Evolutionary conservation across 495 filamentous ascomycete genomes (phyloP), one percentile per base, ranked within the genome.

Genomic region (Letharia lupina): DNA sequence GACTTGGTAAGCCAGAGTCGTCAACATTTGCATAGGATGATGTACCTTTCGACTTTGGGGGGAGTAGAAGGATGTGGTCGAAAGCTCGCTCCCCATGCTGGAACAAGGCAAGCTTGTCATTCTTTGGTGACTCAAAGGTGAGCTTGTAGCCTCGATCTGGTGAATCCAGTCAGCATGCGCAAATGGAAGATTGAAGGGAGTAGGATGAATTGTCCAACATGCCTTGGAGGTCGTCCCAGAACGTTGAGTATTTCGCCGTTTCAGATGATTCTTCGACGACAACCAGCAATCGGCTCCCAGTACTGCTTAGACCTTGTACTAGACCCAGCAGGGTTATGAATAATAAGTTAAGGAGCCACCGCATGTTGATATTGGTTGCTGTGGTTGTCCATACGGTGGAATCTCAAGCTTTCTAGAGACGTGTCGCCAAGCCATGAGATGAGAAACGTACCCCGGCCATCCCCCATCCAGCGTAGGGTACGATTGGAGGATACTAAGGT

Each of bases 21-120:
- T 39, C 56, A 13, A 20, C 16, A 48, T 9, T 71, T 13, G 64
- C 23, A 62, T 65, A 50, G 64, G 54, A 18, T 13, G 39, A n/a
- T 70, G n/a, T 74, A 91, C 90, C 92, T 82, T 97, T 98, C 6
- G 89, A 85, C 77, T 90, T 93, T 23, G 88, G 82, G 35, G 94
- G 94, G 41, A 98, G 84, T 66, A 98, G 81, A 61, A 98, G 75
- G 61, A 96, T 77, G 73, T 98, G 93, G 79, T 97, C 94, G 75
- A 92, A 96, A 67, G 85, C 83, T 75, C 86, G 86, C 77, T 93
- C 91, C 74, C 94, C 95, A 68, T 90, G 86, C 72, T 85, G 78
- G 81, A 98, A 96, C 67, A 98, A 81, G 58, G 87, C 82, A 70
- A 98, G 81, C 69, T 83, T 79, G 50, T 94, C 86, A 76, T 83